Conservation (phyloP, 106 monocot species). For the Allium sativum region DNA sequence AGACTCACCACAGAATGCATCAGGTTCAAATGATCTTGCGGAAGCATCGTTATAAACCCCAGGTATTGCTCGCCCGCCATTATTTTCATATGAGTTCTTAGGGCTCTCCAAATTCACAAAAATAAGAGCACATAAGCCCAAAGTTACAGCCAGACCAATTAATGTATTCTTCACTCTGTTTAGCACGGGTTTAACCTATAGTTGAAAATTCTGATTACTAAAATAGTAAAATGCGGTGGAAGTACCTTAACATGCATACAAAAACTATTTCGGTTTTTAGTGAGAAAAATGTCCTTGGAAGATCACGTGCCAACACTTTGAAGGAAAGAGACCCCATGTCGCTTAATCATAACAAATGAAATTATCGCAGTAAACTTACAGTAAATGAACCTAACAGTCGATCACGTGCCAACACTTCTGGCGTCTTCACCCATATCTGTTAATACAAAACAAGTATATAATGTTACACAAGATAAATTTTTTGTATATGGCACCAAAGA, state of each 20-base stretch:
- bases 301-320: background rate
- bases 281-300: background rate
- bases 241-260: background rate
- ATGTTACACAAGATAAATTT: background rate
- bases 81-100: slow-evolving; percentile 22
- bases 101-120: slow-evolving; percentile 48
- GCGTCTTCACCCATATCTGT: slow-evolving; percentile 94
- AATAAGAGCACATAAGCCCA: slow-evolving; percentile 50
- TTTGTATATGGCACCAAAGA: too few relatives aligned
- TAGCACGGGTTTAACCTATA: slow-evolving; percentile 89
- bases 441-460: slow-evolving; percentile 1
- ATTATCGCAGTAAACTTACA: slow-evolving; percentile 32
- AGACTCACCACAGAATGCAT: slow-evolving; percentile 76
- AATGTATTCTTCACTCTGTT: slow-evolving; percentile 80
- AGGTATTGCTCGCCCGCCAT: slow-evolving; percentile 27
- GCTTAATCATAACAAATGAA: background rate
- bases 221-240: background rate
- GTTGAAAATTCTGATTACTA: background rate
- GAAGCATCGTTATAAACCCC: slow-evolving; percentile 70
- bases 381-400: slow-evolving; percentile 87
- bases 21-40: slow-evolving; percentile 87
- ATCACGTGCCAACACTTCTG: slow-evolving; percentile 85
- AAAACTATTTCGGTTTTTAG: background rate
- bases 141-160: slow-evolving; percentile 58
- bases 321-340: background rate